Conservation (phyloP, 441 rosid species). For the Populus hybrid region DNA sequence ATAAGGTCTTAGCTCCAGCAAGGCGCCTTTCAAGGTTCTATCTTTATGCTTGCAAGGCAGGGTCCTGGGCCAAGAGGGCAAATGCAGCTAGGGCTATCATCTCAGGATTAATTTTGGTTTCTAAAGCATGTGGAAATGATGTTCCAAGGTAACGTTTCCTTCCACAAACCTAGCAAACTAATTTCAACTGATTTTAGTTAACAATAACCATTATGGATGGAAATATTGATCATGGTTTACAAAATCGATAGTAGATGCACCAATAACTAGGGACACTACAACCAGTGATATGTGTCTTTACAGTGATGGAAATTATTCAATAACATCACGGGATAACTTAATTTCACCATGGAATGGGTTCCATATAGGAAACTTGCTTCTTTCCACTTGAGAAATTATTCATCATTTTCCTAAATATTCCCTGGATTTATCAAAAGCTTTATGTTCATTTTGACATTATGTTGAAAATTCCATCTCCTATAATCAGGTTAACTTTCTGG, state of each 20-base stretch:
- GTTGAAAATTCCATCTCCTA: slow-evolving; percentile 14
- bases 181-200: slow-evolving; percentile 1
- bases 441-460: not conserved
- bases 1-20: slow-evolving; percentile 90
- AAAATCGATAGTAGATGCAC: not conserved
- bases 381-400: not conserved
- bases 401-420: not conserved
- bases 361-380: not conserved
- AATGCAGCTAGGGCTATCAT: slow-evolving; percentile 72
- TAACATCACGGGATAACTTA: not conserved
- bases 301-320: not conserved
- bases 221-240: not conserved
- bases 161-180: slow-evolving; percentile 1
- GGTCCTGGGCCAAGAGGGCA: slow-evolving; percentile 48
- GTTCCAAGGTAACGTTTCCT: slow-evolving; percentile 64
- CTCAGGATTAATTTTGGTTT: slow-evolving; percentile 78
- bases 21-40: slow-evolving; percentile 87
- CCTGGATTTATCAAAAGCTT: slow-evolving; percentile 1
- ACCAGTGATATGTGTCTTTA: not conserved
- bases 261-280: not conserved
- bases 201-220: not conserved
- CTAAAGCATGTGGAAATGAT: slow-evolving; percentile 95
- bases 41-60: slow-evolving; percentile 65
- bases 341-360: not conserved
- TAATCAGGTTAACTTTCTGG: slow-evolving; percentile 86